These are phyloP conservation scores for Fusarium verticillioides DNA, from an alignment of 2,329 filamentous ascomycete genomes.

Conservation along the genomic window DNA sequence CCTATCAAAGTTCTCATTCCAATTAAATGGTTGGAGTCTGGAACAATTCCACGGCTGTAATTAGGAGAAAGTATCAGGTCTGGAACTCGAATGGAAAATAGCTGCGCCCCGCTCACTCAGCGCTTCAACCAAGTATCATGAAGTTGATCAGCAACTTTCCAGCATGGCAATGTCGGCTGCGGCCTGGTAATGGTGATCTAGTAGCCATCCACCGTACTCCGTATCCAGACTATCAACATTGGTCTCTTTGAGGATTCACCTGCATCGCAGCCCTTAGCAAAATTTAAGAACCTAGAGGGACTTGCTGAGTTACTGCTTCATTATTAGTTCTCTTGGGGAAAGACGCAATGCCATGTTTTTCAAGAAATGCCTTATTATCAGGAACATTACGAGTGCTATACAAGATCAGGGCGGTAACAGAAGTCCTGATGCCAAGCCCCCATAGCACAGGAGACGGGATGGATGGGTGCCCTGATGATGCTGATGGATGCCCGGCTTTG, in stretches of 20 bases:
- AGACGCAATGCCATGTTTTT: neutral
- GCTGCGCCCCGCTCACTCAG: slow-evolving; percentile 12
- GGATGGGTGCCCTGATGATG: neutral
- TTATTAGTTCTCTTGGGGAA: neutral
- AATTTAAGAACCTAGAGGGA: neutral
- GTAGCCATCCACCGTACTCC: slow-evolving; percentile 9
- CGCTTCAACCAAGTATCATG: slow-evolving; percentile 30
- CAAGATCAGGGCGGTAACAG: neutral
- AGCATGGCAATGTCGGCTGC: slow-evolving; percentile 27
- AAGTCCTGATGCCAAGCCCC: slow-evolving; percentile 21
- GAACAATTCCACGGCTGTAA: slow-evolving; percentile 15
- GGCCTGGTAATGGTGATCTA: slow-evolving; percentile 9
- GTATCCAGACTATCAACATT: neutral
- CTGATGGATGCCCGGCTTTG: slow-evolving; percentile 28
- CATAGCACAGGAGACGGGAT: neutral
- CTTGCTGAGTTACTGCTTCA: neutral
- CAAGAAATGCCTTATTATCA: slow-evolving; percentile 20
- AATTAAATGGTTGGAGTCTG: neutral
- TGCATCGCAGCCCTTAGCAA: neutral
- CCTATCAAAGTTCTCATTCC: slow-evolving; percentile 8
- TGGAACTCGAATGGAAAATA: neutral
- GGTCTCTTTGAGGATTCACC: neutral
- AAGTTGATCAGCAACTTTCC: slow-evolving; percentile 38
- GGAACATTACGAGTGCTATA: neutral
- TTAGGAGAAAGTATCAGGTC: slow-evolving; percentile 2